Evolutionary conservation across 2,329 filamentous ascomycete species (phyloP).

Genomic region (Stagonosporopsis chrysanthemi): DNA sequence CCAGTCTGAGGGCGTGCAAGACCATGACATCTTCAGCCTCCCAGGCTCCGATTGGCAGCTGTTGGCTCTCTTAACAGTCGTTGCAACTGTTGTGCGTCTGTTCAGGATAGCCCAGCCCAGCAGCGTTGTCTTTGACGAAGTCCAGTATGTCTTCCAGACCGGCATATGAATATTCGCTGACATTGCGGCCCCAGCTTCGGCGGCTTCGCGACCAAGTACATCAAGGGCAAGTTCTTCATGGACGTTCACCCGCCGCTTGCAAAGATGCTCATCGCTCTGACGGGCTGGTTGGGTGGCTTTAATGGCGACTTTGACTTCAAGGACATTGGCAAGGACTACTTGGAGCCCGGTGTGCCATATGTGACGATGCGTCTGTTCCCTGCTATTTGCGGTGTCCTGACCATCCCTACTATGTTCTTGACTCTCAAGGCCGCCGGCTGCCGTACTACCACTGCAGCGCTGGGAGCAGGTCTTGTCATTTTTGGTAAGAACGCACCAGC

Average conservation of each 20-base stretch:
- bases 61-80: slow-evolving; percentile 73
- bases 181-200: slow-evolving; percentile 73
- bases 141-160: slow-evolving; percentile 76
- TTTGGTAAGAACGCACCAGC: slow-evolving; percentile 69
- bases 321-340: slow-evolving; percentile 98
- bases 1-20: slow-evolving; percentile 78
- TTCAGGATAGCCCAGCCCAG: slow-evolving; percentile 96
- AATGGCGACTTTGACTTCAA: slow-evolving; percentile 98
- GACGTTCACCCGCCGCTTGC: slow-evolving; percentile 98
- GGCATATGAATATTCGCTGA: slow-evolving; percentile 29
- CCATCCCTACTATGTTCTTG: slow-evolving; percentile 92
- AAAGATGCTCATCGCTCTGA: slow-evolving; percentile 94
- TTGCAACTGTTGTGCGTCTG: slow-evolving; percentile 81
- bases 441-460: slow-evolving; percentile 80
- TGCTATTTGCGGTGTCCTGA: slow-evolving; percentile 84
- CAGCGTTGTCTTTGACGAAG: slow-evolving; percentile 98
- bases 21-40: slow-evolving; percentile 92
- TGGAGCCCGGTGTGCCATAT: slow-evolving; percentile 93
- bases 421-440: slow-evolving; percentile 91
- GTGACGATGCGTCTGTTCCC: slow-evolving; percentile 96
- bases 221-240: slow-evolving; percentile 99
- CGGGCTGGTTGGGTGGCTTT: slow-evolving; percentile 94
- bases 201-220: slow-evolving; percentile 98
- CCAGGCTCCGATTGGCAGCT: slow-evolving; percentile 84
- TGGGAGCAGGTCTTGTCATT: slow-evolving; percentile 86